Base-by-base conservation (phyloP, 2,329 filamentous ascomycete genomes). In the Ophiostoma quercus region DNA sequence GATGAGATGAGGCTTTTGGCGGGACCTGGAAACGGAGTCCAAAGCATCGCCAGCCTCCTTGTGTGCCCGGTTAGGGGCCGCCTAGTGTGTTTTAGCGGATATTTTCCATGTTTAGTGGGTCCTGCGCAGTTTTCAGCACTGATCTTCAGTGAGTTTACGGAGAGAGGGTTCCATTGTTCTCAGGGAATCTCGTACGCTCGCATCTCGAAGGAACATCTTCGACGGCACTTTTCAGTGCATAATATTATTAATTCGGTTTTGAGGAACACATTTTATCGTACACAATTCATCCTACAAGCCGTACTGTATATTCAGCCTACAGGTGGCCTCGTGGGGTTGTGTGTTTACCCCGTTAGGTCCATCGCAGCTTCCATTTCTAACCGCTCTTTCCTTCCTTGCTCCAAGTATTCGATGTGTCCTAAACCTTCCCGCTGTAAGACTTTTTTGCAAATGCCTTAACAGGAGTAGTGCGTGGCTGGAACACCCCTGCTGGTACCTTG, bases 11-110 rank as follows among this genome's bases (percentile, higher is more conserved):
- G 51, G 51, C 51, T 57, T 25, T 57, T 25, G 51, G 51, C 51
- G 22, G 51, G 22, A 57, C 62, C 62, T 68, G 43, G 66, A 63
- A 22, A 51, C 32, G 39, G 60, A 41, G 57, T 65, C 41, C n/a
- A 41, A 66, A 60, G 34, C 22, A 67, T 66, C 47, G 25, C 69
- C 69, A 70, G 69, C 69, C 69, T 70, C 51, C 51, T 57, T n/a
- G 51, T 57, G 51, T 57, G n/a, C 51, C 51, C 22, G 7, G 8
- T 14, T 57, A 57, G 11, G 51, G 51, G 51, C n/a, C 47, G 47
- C 22, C 51, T 57, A 25, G 51, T 7, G 51, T 25, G 51, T 57
- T 22, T 25, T 22, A 22, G n/a, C 22, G 51, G 51, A n/a, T 29
- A 9, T 16, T 22, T 22, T 54, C 1, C 9, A 25, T 9, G 11